phyloP scores from a whole-genome alignment of 345 rosid genomes.

The Gynandropsis gynandra region DNA sequence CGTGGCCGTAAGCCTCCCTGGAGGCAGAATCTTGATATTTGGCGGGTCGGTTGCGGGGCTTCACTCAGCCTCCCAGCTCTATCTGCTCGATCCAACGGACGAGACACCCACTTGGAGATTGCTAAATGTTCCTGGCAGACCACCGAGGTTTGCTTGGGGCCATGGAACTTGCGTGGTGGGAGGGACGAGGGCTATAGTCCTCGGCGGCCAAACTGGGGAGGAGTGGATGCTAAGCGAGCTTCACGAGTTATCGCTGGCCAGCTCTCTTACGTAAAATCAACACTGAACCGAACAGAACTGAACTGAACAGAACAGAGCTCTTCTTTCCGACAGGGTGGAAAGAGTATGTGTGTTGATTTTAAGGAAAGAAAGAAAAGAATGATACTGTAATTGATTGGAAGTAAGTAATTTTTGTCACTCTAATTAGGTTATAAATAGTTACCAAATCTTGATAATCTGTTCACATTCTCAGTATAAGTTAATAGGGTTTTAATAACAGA shows the following conservation, averaged over 20 bases:
- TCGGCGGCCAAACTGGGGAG: conserved; percentile 80
- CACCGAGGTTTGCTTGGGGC: conserved; percentile 85
- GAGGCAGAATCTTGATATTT: conserved; percentile 68
- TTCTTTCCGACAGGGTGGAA: too few relatives aligned
- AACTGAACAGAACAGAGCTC: background rate
- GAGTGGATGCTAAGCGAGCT: conserved; percentile 84
- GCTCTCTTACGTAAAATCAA: conserved; percentile 45
- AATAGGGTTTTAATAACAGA: too few relatives aligned
- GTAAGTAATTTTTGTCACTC: too few relatives aligned
- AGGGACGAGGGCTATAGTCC: conserved; percentile 73
- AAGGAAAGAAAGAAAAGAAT: background rate
- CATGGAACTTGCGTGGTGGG: conserved; percentile 84
- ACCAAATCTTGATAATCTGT: too few relatives aligned
- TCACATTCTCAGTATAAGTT: too few relatives aligned
- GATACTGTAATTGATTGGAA: too few relatives aligned
- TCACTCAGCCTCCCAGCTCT: conserved; percentile 74
- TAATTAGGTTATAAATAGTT: too few relatives aligned
- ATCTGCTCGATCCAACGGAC: conserved; percentile 64
- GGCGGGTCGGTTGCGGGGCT: conserved; percentile 90
- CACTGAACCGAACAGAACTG: background rate
- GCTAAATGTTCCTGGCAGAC: conserved; percentile 61
- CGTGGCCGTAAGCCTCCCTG: conserved; percentile 67
- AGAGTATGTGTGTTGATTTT: background rate
- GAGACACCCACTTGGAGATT: conserved; percentile 81
- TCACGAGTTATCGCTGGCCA: conserved; percentile 58